phyloP scores from a whole-genome alignment of 345 rosid genomes.

The Eutrema japonicum region DNA sequence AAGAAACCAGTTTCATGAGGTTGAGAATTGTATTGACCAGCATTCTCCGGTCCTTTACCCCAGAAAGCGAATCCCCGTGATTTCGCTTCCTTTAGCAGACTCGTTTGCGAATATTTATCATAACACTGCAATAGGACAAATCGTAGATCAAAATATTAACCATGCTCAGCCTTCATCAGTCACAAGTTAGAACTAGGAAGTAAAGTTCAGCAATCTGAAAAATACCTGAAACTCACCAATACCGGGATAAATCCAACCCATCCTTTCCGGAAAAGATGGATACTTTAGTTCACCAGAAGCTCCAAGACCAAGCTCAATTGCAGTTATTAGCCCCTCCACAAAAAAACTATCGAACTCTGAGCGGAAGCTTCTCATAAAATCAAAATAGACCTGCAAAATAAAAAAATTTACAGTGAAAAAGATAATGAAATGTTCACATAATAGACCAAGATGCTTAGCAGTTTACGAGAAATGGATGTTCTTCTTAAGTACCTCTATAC shows the following conservation, averaged over 20 bases:
- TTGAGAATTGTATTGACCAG: conserved; percentile 84
- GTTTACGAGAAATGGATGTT: background rate
- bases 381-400: conserved; percentile 81
- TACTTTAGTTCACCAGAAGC: conserved; percentile 86
- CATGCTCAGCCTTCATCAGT: conserved; percentile 15
- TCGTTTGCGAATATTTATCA: conserved; percentile 79
- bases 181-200: conserved; percentile 4
- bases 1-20: conserved; percentile 96
- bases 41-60: conserved; percentile 91
- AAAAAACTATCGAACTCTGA: conserved; percentile 87
- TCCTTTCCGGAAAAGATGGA: conserved; percentile 81
- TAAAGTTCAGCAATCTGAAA: conserved; percentile 22
- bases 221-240: conserved; percentile 99
- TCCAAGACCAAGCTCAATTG: conserved; percentile 91
- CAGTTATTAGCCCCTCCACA: conserved; percentile 66
- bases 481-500: conserved; percentile 66
- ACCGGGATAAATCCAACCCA: conserved; percentile 97
- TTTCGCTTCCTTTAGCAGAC: conserved; percentile 74
- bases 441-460: conserved; percentile 1
- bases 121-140: conserved; percentile 61
- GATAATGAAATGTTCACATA: background rate
- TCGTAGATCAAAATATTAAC: background rate
- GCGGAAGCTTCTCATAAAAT: conserved; percentile 95
- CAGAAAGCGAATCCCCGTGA: conserved; percentile 78
- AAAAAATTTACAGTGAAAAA: conserved; percentile 8